Evolutionary conservation across 805 yeast species (phyloP).

Genomic region (Brettanomyces nanus): DNA sequence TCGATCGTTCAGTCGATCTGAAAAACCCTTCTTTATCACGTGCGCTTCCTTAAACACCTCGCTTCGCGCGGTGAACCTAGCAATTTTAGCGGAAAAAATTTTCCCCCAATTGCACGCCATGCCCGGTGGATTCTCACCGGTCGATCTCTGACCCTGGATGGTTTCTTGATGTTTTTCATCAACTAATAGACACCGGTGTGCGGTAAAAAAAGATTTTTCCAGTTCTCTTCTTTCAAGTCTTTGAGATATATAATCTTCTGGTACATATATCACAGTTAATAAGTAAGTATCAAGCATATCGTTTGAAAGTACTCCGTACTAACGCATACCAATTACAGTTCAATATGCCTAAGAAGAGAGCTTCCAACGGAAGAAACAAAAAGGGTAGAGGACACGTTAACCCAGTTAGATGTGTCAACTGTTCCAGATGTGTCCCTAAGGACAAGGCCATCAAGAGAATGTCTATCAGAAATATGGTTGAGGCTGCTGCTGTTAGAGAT

Average conservation of each 20-base stretch:
- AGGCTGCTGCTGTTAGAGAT: constrained; percentile 99
- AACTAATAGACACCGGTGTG: no score
- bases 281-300: not conserved
- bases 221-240: not conserved
- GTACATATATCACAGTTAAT: constrained; percentile 1
- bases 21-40: no score
- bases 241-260: not conserved
- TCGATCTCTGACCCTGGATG: no score
- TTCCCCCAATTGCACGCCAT: no score
- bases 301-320: not conserved
- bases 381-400: constrained; percentile 99
- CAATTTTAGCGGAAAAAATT: no score
- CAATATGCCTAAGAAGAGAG: constrained; percentile 99
- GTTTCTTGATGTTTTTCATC: no score
- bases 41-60: no score
- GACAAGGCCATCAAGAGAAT: constrained; percentile 99
- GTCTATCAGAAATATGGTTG: constrained; percentile 99
- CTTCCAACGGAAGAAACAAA: constrained; percentile 99
- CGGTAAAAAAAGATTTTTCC: not conserved
- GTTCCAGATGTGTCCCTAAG: constrained; percentile 99
- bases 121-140: no score
- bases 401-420: constrained; percentile 99
- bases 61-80: no score
- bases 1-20: no score
- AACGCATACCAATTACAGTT: constrained; percentile 3